Evolutionary conservation across 208 protist species (phyloP), one percentile per base, ranked within the genome.

Genomic region (Acanthamoeba polyphaga): DNA sequence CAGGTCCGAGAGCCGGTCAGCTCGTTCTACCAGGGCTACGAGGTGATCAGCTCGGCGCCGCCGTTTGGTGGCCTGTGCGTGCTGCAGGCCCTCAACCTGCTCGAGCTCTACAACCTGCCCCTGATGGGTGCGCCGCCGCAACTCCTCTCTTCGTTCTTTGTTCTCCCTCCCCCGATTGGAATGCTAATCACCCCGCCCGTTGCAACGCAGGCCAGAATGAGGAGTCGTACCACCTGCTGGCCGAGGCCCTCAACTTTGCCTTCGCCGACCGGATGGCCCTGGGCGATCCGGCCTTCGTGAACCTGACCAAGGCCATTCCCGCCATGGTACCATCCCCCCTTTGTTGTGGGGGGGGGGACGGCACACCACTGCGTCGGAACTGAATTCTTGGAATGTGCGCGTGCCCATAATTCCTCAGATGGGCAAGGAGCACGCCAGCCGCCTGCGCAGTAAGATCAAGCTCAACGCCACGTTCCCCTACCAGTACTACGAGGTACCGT

Each of bases 201-300:
- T 43, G 68, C 68, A 2, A 17, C 8, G 15, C 76, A 85, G 76
- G 76, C 5, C 76, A 51, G 19, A 85, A 34, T 22, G 24, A 51
- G 19, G 76, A 85, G n/a, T 22, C 49, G 22, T 90, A 90, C 29
- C 84, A 90, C 55, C 32, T 62, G 84, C 58, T 95, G 19, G 32
- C 91, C 15, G 96, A 97, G 62, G 68, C 96, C 24, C 91, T 96
- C 51, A 97, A 96, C n/a, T 95, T 94, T 96, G 94, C 94, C 34
- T 96, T 95, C 49, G 95, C 95, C 13, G 38, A 87, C 70, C 49
- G 96, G n/a, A 96, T 78, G 27, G 43, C 29, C 24, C 60, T 97
- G 9, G 96, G 93, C 34, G 96, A 97, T 66, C 70, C 95, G 3
- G 32, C n/a, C 38, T 95, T 93, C 29, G 76, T 94, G 29, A 96